Evolutionary conservation across 345 rosid species (phyloP).

Genomic region (Iberis pinnata): DNA sequence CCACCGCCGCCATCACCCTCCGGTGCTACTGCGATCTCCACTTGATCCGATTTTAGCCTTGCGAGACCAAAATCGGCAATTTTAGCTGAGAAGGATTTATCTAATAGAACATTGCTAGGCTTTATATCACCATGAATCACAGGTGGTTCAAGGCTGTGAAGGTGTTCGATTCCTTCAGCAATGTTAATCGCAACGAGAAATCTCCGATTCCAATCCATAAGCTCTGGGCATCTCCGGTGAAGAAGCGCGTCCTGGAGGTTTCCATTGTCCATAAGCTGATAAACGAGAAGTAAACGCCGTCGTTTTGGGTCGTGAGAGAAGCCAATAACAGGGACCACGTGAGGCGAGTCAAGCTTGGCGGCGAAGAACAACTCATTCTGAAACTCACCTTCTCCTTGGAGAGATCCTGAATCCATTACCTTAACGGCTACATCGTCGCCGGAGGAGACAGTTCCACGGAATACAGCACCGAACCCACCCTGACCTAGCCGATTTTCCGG

Average conservation of each 20-base stretch:
- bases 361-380: conserved; percentile 90
- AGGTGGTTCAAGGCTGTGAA: conserved; percentile 68
- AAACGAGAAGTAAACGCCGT: conserved; percentile 61
- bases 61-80: conserved; percentile 93
- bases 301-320: conserved; percentile 69
- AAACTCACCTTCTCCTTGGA: conserved; percentile 93
- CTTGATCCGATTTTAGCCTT: conserved; percentile 49
- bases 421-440: conserved; percentile 59
- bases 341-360: conserved; percentile 54
- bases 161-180: conserved; percentile 66
- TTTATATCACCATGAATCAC: conserved; percentile 89
- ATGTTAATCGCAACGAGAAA: conserved; percentile 50
- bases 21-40: conserved; percentile 18
- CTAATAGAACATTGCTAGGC: conserved; percentile 81
- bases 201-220: conserved; percentile 60
- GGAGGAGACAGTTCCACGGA: conserved; percentile 43
- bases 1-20: conserved; percentile 30
- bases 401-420: conserved; percentile 87
- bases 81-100: conserved; percentile 56
- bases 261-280: conserved; percentile 79
- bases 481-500: conserved; percentile 52
- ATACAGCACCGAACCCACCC: conserved; percentile 82
- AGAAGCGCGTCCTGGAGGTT: conserved; percentile 83
- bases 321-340: conserved; percentile 62
- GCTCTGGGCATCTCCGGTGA: conserved; percentile 60